Base-by-base conservation (phyloP, 2,329 filamentous ascomycete species). In the Penicillium sp. region DNA sequence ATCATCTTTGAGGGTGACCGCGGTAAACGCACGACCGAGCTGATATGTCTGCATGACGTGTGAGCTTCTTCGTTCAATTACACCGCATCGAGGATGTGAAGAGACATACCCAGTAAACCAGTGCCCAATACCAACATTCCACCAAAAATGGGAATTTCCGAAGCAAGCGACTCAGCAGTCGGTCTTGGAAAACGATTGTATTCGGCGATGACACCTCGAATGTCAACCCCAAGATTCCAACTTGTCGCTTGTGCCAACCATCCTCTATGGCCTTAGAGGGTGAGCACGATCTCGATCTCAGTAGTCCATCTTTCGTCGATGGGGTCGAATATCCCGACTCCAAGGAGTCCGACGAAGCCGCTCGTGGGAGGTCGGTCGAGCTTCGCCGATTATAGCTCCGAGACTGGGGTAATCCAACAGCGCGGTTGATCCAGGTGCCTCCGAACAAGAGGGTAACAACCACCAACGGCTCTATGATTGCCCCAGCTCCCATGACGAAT, bases 121-220 rank as follows among this genome's bases (percentile, higher is more conserved):
- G 71, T 2, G 82, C 81, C 86, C 86, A 89, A 60, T 89, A 89
- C 84, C 85, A 89, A 34, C 80, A 84, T 68, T 89, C 87, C 1
- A 83, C 82, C 25, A 89, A 67, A 63, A 89, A 89, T 0, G 87
- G 86, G 56, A 87, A 81, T 62, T 80, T 84, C 49, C 76, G 76
- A 12, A 89, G 75, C 30, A 89, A 58, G 4, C 84, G 76, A 63
- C 82, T 86, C 42, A 87, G 72, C 11, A 84, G 68, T 39, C 80
- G 78, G 53, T 80, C 76, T 55, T 78, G 75, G 61, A 84, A 86
- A 6, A 80, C 71, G 33, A 72, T 71, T 1, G 83, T 86, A 64
- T 87, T 84, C 2, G 84, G 83, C 14, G 80, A 80, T 5, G 72
- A 72, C 16, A 86, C 72, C 28, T 75, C 70, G 39, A 64, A 74